Evolutionary conservation across 1,284 basidiomycete species (phyloP), one percentile per base, ranked within the genome.

Genomic region (Fistulina hepatica): DNA sequence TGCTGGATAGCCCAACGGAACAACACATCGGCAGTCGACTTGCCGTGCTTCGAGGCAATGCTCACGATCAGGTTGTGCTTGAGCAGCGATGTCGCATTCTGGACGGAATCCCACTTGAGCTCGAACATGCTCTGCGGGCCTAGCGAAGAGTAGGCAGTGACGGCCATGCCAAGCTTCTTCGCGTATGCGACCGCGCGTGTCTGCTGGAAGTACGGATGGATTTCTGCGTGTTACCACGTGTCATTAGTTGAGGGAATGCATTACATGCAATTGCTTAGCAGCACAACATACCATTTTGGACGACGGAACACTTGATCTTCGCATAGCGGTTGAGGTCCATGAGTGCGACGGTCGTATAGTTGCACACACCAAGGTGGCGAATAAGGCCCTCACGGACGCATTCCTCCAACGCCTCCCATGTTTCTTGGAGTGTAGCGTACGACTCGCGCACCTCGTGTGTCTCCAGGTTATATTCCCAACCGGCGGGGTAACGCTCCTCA

Each of bases 1-100:
- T 72, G 73, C 53, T 86, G 79, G 8, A 78, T 76, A 4, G 80
- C 73, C 82, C 82, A 86, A 47, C 81, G 74, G 40, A 88, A 69
- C 23, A 85, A 60, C 27, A 86, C 67, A 53, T 64, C 63, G 7
- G 61, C 63, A 6, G 63, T 44, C 24, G 53, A 52, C 61, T 71
- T 83, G 12, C 58, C 52, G 49, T 76, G 63, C 43, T 64, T 63
- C 12, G 55, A 43, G 4, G 81, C 75, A 32, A 79, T 66, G 27
- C 51, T 44, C 26, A 49, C 48, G 40, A 83, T 57, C 3, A 56
- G 44, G 40, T 67, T 55, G 52, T 76, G 73, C 34, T 67, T 51
- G 44, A 85, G 60, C 38, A 88, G 58, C 36, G 67, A 68, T 32
- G 59, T 46, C 8, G 60, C 60, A 27, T 60, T 64, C 50, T 68